Base-by-base conservation (phyloP, 83 land plant species). In the Larix sibirica region DNA sequence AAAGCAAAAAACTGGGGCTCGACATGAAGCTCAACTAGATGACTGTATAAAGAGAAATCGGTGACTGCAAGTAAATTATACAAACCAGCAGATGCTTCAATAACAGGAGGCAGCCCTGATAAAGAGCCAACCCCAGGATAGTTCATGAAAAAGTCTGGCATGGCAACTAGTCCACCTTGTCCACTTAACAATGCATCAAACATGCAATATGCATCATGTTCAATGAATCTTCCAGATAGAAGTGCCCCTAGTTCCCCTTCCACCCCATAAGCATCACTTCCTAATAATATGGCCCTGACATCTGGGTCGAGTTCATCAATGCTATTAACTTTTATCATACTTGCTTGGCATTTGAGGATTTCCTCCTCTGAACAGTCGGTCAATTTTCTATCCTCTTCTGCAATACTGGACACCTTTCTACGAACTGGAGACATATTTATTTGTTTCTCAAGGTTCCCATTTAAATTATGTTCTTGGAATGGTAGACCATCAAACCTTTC, bases 151-250 rank as follows among this genome's bases (percentile, higher is more conserved):
- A 81, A 85, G 40, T 84, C 88, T 24, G 87, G 84, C 84, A 87
- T 81, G 18, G 66, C 87, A 77, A 87, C 78, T 3, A 75, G 81
- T 23, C 89, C 88, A 42, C 83, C 83, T 21, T 85, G 68, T 12
- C 89, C 89, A 75, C 77, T 66, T 54, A 87, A 36, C 66, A 87
- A 85, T 17, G 89, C 84, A 87, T 87, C 88, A 59, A 87, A 85
- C 87, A 85, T 85, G 89, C 88, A 87, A 62, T 85, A 87, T 54
- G 88, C 88, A 85, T 87, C 89, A 79, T 87, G 89, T 50, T 87
- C 89, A 50, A 87, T 28, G 80, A 87, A 87, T 67, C 89, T 69
- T 68, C 81, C 79, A 18, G 89, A 84, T 20, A 87, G 47, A 36
- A 87, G 83, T 18, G 88, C 88, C 24, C 89, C 89, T 28, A 87